Evolutionary conservation across 495 filamentous ascomycete genomes (phyloP), one percentile per base, ranked within the genome.

Genomic region (Letharia columbiana): DNA sequence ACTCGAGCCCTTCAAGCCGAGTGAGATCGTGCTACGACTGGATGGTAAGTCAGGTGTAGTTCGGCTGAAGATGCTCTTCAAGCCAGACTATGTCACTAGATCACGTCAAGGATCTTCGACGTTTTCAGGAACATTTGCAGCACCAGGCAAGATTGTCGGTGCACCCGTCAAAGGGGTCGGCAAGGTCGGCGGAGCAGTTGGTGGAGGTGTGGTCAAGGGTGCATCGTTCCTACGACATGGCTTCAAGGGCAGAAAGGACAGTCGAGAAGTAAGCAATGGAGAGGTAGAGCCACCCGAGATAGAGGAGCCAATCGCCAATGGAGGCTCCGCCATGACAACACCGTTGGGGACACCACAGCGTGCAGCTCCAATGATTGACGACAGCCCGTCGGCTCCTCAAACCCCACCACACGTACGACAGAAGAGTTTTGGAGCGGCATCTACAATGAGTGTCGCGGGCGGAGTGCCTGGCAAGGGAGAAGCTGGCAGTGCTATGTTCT

Each of bases 161-260:
- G 93, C 89, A 15, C 94, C 94, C 15, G 84, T 98, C 72, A 98
- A 97, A 79, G 93, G 92, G 40, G 91, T 89, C 39, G 87, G 84
- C 58, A 87, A 88, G 52, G 87, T 90, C 56, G 86, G 80, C 31
- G 84, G 84, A 13, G 79, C 80, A 52, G 85, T 90, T 28, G 91
- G 88, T 11, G 87, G 89, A 67, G 87, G 89, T 62, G 89, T 97
- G 59, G 84, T 87, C 67, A 94, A 91, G 73, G 94, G 91, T 40
- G 93, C 91, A 6, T 91, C 90, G 7, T 93, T 94, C 82, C 74
- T 98, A 67, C 88, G 90, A 67, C 83, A 87, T 70, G 88, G 89
- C 13, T 85, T 97, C 76, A 87, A 85, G 65, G 80, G 86, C 59
- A 85, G 82, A 68, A 72, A 81, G 47, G 86, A 83, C 67, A 84